Conservation (phyloP, 805 yeast genomes). For the Kodamaea kakaduensis region DNA sequence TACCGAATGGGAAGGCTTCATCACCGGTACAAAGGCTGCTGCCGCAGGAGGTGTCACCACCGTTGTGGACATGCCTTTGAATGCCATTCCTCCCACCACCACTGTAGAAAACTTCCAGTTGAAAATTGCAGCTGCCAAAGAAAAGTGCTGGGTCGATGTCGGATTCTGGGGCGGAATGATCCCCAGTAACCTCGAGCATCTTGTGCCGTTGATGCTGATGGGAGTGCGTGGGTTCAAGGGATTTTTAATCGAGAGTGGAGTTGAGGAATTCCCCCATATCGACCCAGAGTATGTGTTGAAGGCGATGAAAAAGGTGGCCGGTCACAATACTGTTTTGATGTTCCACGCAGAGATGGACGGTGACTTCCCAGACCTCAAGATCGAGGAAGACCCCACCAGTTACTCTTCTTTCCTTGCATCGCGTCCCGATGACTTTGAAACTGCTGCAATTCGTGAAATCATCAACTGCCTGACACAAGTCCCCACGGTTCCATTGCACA, state of each 20-base stretch:
- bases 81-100: conserved; percentile 95
- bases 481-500: conserved; percentile 70
- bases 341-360: conserved; percentile 83
- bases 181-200: conserved; percentile 68
- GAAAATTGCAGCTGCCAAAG: conserved; percentile 74
- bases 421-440: conserved; percentile 85
- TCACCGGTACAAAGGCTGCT: conserved; percentile 92
- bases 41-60: conserved; percentile 97
- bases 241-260: conserved; percentile 91
- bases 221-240: conserved; percentile 96
- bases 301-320: conserved; percentile 64
- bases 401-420: conserved; percentile 76
- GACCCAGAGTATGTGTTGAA: conserved; percentile 55
- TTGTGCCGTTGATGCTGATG: conserved; percentile 70
- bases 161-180: conserved; percentile 97
- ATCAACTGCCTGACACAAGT: conserved; percentile 55
- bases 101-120: conserved; percentile 68
- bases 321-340: conserved; percentile 68
- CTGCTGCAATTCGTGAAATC: conserved; percentile 74
- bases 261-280: conserved; percentile 89
- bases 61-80: conserved; percentile 92
- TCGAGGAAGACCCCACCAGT: conserved; percentile 51
- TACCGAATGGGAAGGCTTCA: conserved; percentile 98
- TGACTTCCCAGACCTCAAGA: conserved; percentile 15
- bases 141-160: conserved; percentile 86